Base-by-base conservation (phyloP, 2,329 filamentous ascomycete species). In the Thermoascus crustaceus region DNA sequence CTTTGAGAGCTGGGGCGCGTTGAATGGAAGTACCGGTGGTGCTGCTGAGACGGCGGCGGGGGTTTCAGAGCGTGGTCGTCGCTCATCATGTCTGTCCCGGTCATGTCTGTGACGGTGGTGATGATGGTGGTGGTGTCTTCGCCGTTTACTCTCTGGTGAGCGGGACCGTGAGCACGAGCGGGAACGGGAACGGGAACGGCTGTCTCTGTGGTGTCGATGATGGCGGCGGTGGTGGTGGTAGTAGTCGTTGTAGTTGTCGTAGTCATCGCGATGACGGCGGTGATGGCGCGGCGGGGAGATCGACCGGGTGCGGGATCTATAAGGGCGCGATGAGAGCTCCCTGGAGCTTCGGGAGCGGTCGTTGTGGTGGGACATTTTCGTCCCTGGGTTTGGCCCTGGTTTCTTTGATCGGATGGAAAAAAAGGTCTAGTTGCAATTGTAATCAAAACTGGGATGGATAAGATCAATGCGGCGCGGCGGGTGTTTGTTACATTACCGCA, bases 1-100 rank as follows among this genome's bases (percentile, higher is more conserved):
- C 52, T 82, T 88, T 5, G 72, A 74, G 4, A 95, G 69, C 27
- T 68, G 67, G 8, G 73, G 71, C 3, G 84, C 78, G 34, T 72
- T 67, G 49, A 77, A 80, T 0, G 87, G 87, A 7, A 93, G 68
- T 44, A 57, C 42, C 22, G 57, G 43, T 3, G 55, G 56, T 17
- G 43, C 44, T 6, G 43, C 14, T 18, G 14, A 7, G 14, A n/a
- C 23, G 1, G 37, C 40, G 20, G 34, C 32, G 14, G 34, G 35
- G 5, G 40, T 36, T 23, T 32, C 21, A 4, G 34, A 31, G 21
- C 10, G 33, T 39, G 13, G 34, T 8, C 30, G 35, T 9, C 34
- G 39, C 7, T 24, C 18, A 23, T 37, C 11, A 30, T 34, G 17
- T 6, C 19, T n/a, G 6, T 38, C 27, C 7, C 45, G 39, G 30